Evolutionary conservation across 1,284 basidiomycete genomes (phyloP), one percentile per base, ranked within the genome.

Genomic region (Apiotrichum domesticum): DNA sequence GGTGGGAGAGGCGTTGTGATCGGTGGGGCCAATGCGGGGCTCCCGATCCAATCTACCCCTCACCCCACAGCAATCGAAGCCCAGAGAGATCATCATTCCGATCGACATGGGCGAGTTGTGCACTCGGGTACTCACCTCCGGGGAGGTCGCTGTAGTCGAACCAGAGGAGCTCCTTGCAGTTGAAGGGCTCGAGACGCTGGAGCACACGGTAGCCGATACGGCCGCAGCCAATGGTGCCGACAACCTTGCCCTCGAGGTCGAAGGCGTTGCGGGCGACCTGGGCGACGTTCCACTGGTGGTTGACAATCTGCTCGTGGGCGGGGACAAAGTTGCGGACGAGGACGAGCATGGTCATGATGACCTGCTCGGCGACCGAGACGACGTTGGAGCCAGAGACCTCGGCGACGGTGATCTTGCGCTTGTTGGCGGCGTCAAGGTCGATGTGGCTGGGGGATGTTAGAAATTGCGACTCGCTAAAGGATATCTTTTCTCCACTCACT

Each of bases 161-260:
- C 83, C 94, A 96, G 54, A 95, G 78, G 51, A 96, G 84, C 73
- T 95, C 90, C 77, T 93, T 94, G 81, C 83, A 85, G 79, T 92
- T 82, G 79, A 98, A 97, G 3, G 90, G 88, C 57, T 84, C 71
- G 54, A 98, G 80, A 59, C 93, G 86, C 78, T 96, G 87, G 47
- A 96, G 82, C 29, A 96, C 88, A 71, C 90, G 84, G 81, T 90
- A 90, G 11, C 90, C 93, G 72, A 96, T 95, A 55, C 89, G 71
- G 35, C 89, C 88, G 66, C 85, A 86, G 61, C 90, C 90, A 59
- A 93, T 86, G 42, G 90, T 92, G 35, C 90, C 91, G 57, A 95
- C 84, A 50, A 92, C 87, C 79, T 95, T 96, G 75, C 83, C 84
- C 78, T 96, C 92, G 59, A 96, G 80, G 76, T 96, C 93, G 70